phyloP scores from a whole-genome alignment of 495 filamentous ascomycete species.

The Chlorociboria aeruginascens region DNA sequence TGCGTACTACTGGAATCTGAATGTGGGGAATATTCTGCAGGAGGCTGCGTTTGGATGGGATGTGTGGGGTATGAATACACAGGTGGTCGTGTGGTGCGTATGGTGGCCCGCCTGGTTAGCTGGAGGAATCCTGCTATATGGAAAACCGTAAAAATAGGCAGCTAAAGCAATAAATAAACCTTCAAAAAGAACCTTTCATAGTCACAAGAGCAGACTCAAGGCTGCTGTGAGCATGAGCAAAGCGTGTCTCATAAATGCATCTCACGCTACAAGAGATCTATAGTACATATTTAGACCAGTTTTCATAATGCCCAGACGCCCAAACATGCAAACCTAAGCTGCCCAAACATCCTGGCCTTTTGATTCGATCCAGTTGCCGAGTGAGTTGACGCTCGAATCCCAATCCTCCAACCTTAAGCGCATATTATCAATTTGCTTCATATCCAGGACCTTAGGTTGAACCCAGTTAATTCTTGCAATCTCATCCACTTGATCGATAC shows the following conservation, averaged over 20 bases:
- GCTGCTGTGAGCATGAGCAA: not conserved
- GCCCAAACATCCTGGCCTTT: conserved; percentile 88
- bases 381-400: conserved; percentile 87
- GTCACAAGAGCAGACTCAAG: not conserved
- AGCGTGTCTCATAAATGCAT: not conserved
- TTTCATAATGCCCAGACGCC: conserved; percentile 15
- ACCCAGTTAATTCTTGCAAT: conserved; percentile 97
- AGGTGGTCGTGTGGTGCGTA: conserved; percentile 88
- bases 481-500: conserved; percentile 92
- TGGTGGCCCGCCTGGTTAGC: conserved; percentile 97
- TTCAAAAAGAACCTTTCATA: not conserved
- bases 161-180: not conserved
- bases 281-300: conserved; percentile 12
- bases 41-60: conserved; percentile 84
- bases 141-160: conserved; percentile 15
- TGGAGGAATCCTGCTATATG: conserved; percentile 32
- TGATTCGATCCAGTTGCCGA: conserved; percentile 89
- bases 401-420: conserved; percentile 76
- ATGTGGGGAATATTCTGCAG: conserved; percentile 45
- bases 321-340: conserved; percentile 36
- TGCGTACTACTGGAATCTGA: conserved; percentile 34
- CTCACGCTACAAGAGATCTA: conserved; percentile 10
- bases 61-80: conserved; percentile 82
- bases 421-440: conserved; percentile 94
- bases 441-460: conserved; percentile 93